Evolutionary conservation across 176 grass and related monocot genomes (phyloP).

Genomic region (Phoenix roebelenii): DNA sequence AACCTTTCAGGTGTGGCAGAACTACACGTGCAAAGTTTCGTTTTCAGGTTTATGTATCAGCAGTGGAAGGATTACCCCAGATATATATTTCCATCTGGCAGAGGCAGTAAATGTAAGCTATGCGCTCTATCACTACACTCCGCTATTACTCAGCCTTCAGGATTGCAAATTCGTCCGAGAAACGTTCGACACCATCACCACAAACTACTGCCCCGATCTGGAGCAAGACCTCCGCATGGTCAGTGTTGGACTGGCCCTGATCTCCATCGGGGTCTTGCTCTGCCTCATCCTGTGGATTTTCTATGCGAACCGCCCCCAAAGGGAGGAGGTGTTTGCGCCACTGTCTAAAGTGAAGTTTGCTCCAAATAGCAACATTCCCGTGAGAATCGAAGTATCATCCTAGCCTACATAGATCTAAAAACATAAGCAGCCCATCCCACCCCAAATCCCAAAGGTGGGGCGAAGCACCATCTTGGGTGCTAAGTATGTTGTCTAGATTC

Average conservation of each 20-base stretch:
- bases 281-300: conserved; percentile 60
- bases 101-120: conserved; percentile 76
- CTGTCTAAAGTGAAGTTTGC: conserved; percentile 24
- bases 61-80: conserved; percentile 33
- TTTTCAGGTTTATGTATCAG: conserved; percentile 35
- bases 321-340: conserved; percentile 74
- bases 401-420: no score
- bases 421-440: no score
- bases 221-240: conserved; percentile 43
- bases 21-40: conserved; percentile 50
- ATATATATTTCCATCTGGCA: conserved; percentile 48
- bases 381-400: not conserved
- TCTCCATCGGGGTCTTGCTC: conserved; percentile 34
- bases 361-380: conserved; percentile 23
- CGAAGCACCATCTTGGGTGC: conserved; percentile 9
- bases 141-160: conserved; percentile 68
- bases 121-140: conserved; percentile 65
- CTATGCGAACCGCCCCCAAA: conserved; percentile 66
- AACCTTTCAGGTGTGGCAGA: conserved; percentile 57
- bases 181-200: conserved; percentile 60
- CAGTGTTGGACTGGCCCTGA: conserved; percentile 41
- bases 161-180: conserved; percentile 87
- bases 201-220: conserved; percentile 46
- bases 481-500: not conserved
- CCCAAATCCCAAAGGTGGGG: not conserved